phyloP scores from a whole-genome alignment of 345 rosid species.

The Eucalyptus regnans region DNA sequence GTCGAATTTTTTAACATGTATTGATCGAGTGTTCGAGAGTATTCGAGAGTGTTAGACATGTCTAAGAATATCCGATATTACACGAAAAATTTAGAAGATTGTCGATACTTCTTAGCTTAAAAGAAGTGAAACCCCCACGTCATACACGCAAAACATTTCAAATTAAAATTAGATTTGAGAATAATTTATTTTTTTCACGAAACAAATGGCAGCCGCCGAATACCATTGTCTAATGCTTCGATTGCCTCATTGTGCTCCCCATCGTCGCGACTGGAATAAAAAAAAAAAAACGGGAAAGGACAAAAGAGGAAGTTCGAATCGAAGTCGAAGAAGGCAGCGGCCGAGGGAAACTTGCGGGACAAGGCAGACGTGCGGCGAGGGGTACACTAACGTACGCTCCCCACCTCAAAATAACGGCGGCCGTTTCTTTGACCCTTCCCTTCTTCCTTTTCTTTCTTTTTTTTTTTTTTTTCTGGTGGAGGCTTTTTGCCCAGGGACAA shows the following conservation, averaged over 20 bases:
- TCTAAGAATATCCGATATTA: too few relatives aligned
- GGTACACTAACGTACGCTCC: not conserved
- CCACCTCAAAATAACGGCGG: not conserved
- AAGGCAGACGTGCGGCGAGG: not conserved
- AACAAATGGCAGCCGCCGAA: not conserved
- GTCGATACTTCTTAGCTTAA: too few relatives aligned
- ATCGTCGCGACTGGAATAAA: not conserved
- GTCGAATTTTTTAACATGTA: too few relatives aligned
- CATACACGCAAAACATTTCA: too few relatives aligned
- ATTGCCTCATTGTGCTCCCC: not conserved
- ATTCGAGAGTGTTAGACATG: too few relatives aligned
- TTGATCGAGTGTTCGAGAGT: too few relatives aligned
- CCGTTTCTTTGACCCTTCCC: not conserved
- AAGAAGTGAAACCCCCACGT: too few relatives aligned
- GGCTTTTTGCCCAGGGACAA: not conserved
- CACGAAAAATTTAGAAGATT: too few relatives aligned
- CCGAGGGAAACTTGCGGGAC: not conserved
- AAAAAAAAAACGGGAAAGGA: not conserved
- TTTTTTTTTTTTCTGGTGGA: not conserved
- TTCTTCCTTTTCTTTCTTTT: accelerated
- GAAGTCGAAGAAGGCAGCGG: not conserved
- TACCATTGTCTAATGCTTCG: not conserved
- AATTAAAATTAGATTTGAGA: too few relatives aligned
- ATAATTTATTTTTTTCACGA: not conserved
- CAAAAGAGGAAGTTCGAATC: not conserved